Conservation (phyloP, 768 basidiomycete genomes). For the Leccinum fibrillosum region DNA sequence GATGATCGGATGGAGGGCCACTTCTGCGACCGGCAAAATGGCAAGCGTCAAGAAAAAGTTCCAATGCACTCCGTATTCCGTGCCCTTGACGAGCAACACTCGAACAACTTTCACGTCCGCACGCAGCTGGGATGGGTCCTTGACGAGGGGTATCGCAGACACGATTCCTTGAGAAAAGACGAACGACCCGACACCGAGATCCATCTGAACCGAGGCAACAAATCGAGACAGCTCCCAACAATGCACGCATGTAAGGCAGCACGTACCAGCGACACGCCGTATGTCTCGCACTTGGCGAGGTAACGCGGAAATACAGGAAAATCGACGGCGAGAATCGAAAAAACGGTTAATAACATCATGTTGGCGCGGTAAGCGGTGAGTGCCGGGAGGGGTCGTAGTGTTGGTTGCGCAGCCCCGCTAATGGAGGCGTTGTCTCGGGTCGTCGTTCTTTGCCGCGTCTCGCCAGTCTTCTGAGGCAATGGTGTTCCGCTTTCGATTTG, state of each 20-base stretch:
- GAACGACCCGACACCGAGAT: slow-evolving; percentile 94
- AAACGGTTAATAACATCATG: slow-evolving; percentile 91
- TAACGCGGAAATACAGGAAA: slow-evolving; percentile 87
- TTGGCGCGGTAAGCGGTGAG: slow-evolving; percentile 88
- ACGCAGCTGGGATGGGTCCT: slow-evolving; percentile 52
- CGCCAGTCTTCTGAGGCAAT: slow-evolving; percentile 44
- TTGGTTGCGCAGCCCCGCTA: background rate
- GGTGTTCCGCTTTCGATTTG: too few species aligned
- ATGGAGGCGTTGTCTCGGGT: background rate
- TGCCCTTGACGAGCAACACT: slow-evolving; percentile 84
- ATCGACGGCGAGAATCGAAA: slow-evolving; percentile 94
- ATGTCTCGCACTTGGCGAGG: slow-evolving; percentile 91
- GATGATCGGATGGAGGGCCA: slow-evolving; percentile 66
- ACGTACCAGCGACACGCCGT: slow-evolving; percentile 87
- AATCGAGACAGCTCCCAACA: background rate
- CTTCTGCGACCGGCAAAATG: slow-evolving; percentile 69
- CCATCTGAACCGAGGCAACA: slow-evolving; percentile 65
- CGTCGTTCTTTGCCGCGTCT: background rate
- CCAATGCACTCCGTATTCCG: slow-evolving; percentile 96
- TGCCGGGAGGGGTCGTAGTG: slow-evolving; percentile 57
- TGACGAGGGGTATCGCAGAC: slow-evolving; percentile 79
- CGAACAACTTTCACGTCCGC: slow-evolving; percentile 54
- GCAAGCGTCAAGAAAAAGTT: slow-evolving; percentile 97
- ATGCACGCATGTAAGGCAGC: background rate
- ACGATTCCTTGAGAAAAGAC: slow-evolving; percentile 94